Evolutionary conservation across 805 yeast species (phyloP), one percentile per base, ranked within the genome.

Genomic region (Ogataea naganishii): DNA sequence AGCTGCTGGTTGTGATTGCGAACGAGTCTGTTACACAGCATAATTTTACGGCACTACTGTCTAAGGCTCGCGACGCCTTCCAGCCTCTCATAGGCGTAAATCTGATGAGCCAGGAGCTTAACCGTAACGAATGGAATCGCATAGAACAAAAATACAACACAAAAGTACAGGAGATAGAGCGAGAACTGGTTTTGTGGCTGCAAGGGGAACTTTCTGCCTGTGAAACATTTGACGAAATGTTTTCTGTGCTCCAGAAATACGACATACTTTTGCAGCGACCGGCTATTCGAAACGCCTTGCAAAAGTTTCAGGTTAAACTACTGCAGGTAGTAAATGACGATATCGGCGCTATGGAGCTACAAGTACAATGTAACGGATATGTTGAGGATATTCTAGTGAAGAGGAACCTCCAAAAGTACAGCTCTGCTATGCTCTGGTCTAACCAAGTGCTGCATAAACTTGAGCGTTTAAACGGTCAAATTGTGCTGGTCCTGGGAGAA

Each of bases 241-340:
- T 77, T 40, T 43, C 56, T 2, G 62, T 70, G 2, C 70, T 76
- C 32, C 64, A 68, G 8, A 53, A 53, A 22, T 75, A 67, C 41
- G 61, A 59, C 21, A 58, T 68, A 4, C 44, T 80, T 10, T 48
- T 78, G 19, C 51, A 51, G 0, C 60, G 80, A 13, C 75, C 80
- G 1, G 57, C 68, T 20, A 62, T 80, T 8, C 56, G 78, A 27
- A 62, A 63, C n/a, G 73, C 80, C 1, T 55, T 77, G 22, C 74
- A 69, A 32, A 79, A 72, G 33, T 74, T 72, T 38, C 84, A 76
- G 40, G 52, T 66, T 1, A 61, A 60, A 22, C 47, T 80, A 6
- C 47, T 78, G 3, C 52, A 50, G 4, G 60, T 65, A 18, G 66
- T 75, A 6, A 71, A 70, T 35, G 28, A 38, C 1, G 81, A 75